Percentiles rank a stretch among this genome's conserved stretches.
Conservation (phyloP, 306 rosid genomes). For the Vicia faba region DNA sequence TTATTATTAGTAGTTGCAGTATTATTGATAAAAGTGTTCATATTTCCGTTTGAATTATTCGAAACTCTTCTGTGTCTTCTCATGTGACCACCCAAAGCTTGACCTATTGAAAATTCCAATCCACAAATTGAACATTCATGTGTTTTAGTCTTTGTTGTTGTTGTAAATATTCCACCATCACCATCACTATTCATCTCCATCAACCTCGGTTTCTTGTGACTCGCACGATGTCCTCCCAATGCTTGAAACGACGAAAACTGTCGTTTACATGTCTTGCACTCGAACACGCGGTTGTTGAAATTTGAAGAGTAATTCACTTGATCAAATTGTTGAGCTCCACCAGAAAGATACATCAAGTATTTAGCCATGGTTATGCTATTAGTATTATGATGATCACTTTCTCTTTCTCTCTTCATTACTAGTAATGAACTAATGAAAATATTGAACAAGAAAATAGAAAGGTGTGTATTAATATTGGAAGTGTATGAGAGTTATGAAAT, state of each 20-base stretch:
- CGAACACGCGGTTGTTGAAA: conserved; percentile 59
- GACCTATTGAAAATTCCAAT: conserved; percentile 82
- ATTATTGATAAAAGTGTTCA: background rate
- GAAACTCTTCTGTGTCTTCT: conserved; percentile 65
- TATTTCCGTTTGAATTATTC: conserved; percentile 1
- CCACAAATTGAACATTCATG: conserved; percentile 95
- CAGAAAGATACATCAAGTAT: conserved; percentile 82
- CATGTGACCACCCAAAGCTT: conserved; percentile 98
- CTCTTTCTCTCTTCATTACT: conserved; percentile 80
- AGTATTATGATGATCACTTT: conserved; percentile 40
- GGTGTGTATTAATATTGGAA: no score
- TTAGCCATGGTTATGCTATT: conserved; percentile 68
- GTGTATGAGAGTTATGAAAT: conserved; percentile 19
- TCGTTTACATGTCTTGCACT: conserved; percentile 90
- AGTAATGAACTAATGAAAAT: no score
- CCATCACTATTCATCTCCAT: conserved; percentile 12
- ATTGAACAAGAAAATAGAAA: background rate
- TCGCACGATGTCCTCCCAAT: conserved; percentile 93
- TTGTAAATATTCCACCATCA: conserved; percentile 6
- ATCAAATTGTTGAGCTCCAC: conserved; percentile 33
- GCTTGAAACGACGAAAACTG: conserved; percentile 87
- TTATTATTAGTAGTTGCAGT: background rate
- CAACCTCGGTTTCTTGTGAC: conserved; percentile 88
- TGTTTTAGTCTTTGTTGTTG: conserved; percentile 66
- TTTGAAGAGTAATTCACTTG: conserved; percentile 30